Conservation (phyloP, 1,284 basidiomycete species). For the Leccinum solheimii region DNA sequence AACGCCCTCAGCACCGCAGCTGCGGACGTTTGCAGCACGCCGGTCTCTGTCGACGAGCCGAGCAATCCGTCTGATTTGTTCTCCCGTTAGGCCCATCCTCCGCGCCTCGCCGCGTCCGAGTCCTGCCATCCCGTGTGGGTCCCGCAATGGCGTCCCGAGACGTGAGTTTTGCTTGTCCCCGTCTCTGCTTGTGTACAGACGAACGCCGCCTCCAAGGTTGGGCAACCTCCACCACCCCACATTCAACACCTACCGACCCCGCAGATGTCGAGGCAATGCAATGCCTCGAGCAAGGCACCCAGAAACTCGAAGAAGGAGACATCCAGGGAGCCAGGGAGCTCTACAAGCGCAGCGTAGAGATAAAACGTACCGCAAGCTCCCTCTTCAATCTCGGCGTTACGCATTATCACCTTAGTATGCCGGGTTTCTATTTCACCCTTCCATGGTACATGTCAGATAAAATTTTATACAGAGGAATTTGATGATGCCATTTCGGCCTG, state of each 20-base stretch:
- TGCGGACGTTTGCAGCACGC: conserved; percentile 21
- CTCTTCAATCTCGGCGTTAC: conserved; percentile 90
- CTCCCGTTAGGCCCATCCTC: conserved; percentile 21
- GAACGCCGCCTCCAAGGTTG: conserved; percentile 52
- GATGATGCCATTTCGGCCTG: conserved; percentile 83
- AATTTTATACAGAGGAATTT: conserved; percentile 67
- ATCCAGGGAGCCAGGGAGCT: conserved; percentile 76
- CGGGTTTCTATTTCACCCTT: conserved; percentile 17
- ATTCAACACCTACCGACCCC: conserved; percentile 82
- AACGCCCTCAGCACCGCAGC: conserved; percentile 28
- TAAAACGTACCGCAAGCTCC: conserved; percentile 79
- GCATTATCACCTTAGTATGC: conserved; percentile 82
- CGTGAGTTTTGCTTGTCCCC: conserved; percentile 29
- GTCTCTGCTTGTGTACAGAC: conserved; percentile 7
- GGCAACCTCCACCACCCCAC: conserved; percentile 80
- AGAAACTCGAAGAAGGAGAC: conserved; percentile 88
- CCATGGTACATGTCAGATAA: conserved; percentile 19
- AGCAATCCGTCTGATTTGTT: conserved; percentile 15
- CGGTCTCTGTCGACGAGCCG: conserved; percentile 28
- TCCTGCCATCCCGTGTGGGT: conserved; percentile 4
- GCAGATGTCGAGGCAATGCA: conserved; percentile 80
- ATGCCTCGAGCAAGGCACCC: conserved; percentile 85
- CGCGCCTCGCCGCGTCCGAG: conserved; percentile 14
- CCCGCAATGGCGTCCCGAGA: conserved; percentile 18
- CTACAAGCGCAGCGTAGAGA: conserved; percentile 80